Conservation (phyloP, 2,329 filamentous ascomycete genomes). For the Phyllosticta ampelicida region DNA sequence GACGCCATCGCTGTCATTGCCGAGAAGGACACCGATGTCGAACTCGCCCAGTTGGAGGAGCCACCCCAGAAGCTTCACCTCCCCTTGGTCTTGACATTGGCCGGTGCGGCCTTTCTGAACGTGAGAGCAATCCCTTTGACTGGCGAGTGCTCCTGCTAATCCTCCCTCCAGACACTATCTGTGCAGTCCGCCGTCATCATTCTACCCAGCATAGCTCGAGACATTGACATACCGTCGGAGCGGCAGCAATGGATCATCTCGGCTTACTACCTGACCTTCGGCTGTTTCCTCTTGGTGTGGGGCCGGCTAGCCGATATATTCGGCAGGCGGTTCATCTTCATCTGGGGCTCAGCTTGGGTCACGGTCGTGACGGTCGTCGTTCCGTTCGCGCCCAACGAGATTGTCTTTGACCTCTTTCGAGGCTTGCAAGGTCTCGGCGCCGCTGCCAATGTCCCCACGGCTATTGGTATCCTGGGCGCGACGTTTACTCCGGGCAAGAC, state of each 20-base stretch:
- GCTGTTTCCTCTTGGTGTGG: slow-evolving; percentile 53
- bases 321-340: slow-evolving; percentile 54
- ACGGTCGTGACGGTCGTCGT: slow-evolving; percentile 48
- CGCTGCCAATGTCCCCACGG: slow-evolving; percentile 59
- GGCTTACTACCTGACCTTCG: slow-evolving; percentile 54
- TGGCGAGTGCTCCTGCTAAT: neutral
- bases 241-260: slow-evolving; percentile 58
- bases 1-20: neutral
- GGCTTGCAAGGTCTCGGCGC: slow-evolving; percentile 57
- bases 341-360: slow-evolving; percentile 53
- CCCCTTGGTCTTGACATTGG: neutral
- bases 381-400: slow-evolving; percentile 55
- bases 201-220: slow-evolving; percentile 49
- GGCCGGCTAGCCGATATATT: slow-evolving; percentile 57
- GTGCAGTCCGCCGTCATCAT: slow-evolving; percentile 52
- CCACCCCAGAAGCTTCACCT: neutral
- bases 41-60: neutral
- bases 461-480: slow-evolving; percentile 57
- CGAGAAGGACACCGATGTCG: neutral
- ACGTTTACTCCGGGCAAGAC: slow-evolving; percentile 57
- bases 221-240: slow-evolving; percentile 46
- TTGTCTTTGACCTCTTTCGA: slow-evolving; percentile 56
- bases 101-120: neutral
- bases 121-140: neutral
- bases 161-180: slow-evolving; percentile 37